phyloP scores from a whole-genome alignment of 2,329 filamentous ascomycete genomes.

The Xylaria sp. region DNA sequence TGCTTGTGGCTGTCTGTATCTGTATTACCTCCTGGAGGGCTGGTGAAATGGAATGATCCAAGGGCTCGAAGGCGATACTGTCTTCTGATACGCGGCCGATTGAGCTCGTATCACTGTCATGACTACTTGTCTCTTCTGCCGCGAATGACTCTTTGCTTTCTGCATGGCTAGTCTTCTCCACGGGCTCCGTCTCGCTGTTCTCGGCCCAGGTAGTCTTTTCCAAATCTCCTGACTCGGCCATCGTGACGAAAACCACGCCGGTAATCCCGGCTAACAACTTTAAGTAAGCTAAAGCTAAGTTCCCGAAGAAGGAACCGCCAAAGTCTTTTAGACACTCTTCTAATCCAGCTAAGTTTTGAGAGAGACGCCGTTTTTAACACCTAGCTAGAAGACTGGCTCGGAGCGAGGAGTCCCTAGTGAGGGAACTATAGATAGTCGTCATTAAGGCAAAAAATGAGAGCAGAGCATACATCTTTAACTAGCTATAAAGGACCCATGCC shows the following conservation, averaged over 20 bases:
- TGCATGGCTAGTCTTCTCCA: conserved; percentile 30
- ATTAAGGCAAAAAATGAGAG: conserved; percentile 3
- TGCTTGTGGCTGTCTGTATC: conserved; percentile 56
- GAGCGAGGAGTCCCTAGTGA: conserved; percentile 4
- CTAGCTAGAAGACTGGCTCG: not conserved
- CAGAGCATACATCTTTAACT: conserved; percentile 15
- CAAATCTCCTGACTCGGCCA: conserved; percentile 36
- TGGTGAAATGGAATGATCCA: conserved; percentile 45
- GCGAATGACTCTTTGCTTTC: conserved; percentile 33
- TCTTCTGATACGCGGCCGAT: conserved; percentile 46
- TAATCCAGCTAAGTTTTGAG: not conserved
- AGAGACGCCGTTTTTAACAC: not conserved
- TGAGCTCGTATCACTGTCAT: conserved; percentile 37
- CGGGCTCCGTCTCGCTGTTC: conserved; percentile 21
- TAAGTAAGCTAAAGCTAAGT: not conserved
- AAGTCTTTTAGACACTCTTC: not conserved
- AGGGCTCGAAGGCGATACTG: conserved; percentile 42
- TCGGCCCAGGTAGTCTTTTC: conserved; percentile 36
- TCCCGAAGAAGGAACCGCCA: not conserved
- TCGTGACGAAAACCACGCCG: conserved; percentile 11
- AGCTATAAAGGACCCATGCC: conserved; percentile 6
- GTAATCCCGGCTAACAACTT: not conserved
- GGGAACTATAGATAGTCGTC: conserved; percentile 1
- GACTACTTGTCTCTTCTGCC: conserved; percentile 26
- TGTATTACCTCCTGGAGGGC: conserved; percentile 57